A percentile compares a stretch with the other conserved stretches of the same genome.
Conservation (phyloP, 305 asterid genomes). For the Fraxinus ornus region DNA sequence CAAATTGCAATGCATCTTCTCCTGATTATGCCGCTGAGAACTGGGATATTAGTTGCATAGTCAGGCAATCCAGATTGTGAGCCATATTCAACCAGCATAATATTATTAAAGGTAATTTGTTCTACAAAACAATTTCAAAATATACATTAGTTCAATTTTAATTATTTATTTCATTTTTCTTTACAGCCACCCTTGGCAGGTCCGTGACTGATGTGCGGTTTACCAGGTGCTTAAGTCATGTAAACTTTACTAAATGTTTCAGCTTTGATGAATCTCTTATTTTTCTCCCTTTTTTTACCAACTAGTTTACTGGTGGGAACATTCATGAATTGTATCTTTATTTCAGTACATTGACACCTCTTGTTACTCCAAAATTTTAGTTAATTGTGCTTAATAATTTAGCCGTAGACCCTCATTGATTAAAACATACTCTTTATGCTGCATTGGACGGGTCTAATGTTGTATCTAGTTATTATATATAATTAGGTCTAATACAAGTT, state of each 20-base stretch:
- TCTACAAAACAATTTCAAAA: neutral
- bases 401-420: neutral
- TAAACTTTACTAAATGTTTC: neutral
- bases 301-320: neutral
- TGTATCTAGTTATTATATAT: too few relatives aligned
- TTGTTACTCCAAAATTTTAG: neutral
- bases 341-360: neutral
- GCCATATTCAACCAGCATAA: neutral
- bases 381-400: too few relatives aligned
- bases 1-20: conserved; percentile 30
- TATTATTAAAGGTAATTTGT: neutral
- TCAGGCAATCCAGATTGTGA: neutral
- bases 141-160: neutral
- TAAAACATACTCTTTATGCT: too few relatives aligned
- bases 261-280: neutral
- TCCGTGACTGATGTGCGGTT: neutral
- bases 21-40: conserved; percentile 23
- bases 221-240: neutral
- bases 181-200: neutral
- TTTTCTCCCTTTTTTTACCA: neutral
- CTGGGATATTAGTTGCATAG: neutral
- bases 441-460: neutral
- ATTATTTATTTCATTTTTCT: neutral
- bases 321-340: neutral
- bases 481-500: neutral